These are phyloP conservation scores for Penicillium sp. DNA, from an alignment of 2,329 filamentous ascomycete genomes.

Conservation along the genomic window DNA sequence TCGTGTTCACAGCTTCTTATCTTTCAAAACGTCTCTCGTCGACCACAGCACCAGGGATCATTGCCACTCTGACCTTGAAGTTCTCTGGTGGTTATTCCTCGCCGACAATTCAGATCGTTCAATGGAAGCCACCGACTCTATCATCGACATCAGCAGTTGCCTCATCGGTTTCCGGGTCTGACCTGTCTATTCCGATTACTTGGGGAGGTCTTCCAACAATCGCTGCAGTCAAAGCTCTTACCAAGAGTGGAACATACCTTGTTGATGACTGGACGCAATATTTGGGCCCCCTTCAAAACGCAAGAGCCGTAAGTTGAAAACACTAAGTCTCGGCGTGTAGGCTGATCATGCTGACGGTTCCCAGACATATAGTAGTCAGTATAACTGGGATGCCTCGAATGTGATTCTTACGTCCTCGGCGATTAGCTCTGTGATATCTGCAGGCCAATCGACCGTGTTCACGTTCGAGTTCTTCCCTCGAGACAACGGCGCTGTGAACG, in stretches of 20 bases:
- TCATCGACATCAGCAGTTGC: constrained; percentile 30
- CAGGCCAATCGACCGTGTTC: constrained; percentile 50
- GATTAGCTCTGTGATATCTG: constrained; percentile 50
- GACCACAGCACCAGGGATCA: constrained; percentile 46
- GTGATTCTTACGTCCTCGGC: constrained; percentile 52
- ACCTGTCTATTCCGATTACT: constrained; percentile 53
- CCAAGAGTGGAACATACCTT: constrained; percentile 52
- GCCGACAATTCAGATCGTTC: constrained; percentile 52
- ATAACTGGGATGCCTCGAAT: constrained; percentile 51
- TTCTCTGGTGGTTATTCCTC: constrained; percentile 55
- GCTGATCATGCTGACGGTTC: neutral
- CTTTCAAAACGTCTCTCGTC: constrained; percentile 49
- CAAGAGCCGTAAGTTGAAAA: constrained; percentile 32
- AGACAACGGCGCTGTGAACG: constrained; percentile 47
- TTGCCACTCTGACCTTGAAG: constrained; percentile 54
- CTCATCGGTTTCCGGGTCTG: constrained; percentile 38
- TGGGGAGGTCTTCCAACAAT: constrained; percentile 55
- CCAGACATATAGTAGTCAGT: constrained; percentile 54
- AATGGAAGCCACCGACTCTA: constrained; percentile 53
- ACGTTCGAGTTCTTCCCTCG: constrained; percentile 60
- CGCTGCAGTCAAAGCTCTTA: constrained; percentile 55
- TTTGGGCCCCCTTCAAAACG: constrained; percentile 56
- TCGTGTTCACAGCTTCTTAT: constrained; percentile 54
- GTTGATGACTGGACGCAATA: constrained; percentile 61
- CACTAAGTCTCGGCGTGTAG: neutral